Evolutionary conservation across 768 basidiomycete genomes (phyloP), one percentile per base, ranked within the genome.

Genomic region (Trametes sanguinea): DNA sequence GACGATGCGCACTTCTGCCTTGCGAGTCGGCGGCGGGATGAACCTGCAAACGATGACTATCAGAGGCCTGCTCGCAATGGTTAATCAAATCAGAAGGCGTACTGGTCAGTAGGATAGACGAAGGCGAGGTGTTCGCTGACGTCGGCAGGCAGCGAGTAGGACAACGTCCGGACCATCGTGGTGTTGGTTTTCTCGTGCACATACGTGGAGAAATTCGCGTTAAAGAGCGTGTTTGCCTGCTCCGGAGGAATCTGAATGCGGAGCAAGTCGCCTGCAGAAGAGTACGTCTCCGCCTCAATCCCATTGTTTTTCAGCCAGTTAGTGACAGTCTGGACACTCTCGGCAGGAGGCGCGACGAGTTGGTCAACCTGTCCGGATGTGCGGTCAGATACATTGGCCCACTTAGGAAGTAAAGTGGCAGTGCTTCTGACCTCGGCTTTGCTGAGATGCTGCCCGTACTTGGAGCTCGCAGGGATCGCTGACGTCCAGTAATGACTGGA

Each of bases 391-490:
- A 22, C 22, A 22, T 22, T 22, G 22, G 22, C 22, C 22, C 32
- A 30, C 7, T 30, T 30, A 27, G 29, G 30, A 32, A 8, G 35
- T 45, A 3, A 56, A 43, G 60, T 6, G 35, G 6, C 6, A 37
- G 6, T 11, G 35, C 6, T 11, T 37, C 35, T 14, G 37, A 51
- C 64, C 56, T 61, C 60, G 7, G 35, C 52, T 51, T 65, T 65
- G 45, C 55, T 54, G 32, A 65, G 64, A 44, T 65, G 64, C 13
- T 62, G 56, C 13, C 64, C 64, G 16, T 65, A 65, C n/a, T 69
- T 63, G 7, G 71, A 62, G 65, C 72, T 78, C 22, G 68, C 62
- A 5, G 79, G 78, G n/a, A n/a, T 74, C 73, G 57, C 76, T 77
- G 67, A 78, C 76, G 35, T 72, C 75, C 50, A 72, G 61, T 11